Conservation (phyloP, 345 rosid genomes). For the Heritiera fomes region DNA sequence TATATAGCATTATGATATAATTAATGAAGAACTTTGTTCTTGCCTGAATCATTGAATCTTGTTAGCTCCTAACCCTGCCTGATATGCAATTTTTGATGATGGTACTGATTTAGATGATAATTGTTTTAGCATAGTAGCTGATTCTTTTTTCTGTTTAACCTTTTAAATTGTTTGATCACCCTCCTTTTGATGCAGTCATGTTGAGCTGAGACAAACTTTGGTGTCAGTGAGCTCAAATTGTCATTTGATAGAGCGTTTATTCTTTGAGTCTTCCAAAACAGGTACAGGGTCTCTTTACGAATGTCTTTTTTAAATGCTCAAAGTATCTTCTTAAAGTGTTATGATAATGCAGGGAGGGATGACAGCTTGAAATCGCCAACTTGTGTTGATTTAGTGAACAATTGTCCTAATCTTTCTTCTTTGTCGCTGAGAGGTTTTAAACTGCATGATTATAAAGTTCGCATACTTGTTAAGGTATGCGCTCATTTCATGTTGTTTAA, state of each 20-base stretch:
- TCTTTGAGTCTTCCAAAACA: constrained; percentile 68
- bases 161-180: not conserved
- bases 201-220: constrained; percentile 63
- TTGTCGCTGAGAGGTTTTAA: constrained; percentile 85
- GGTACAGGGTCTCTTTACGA: constrained; percentile 39
- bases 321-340: constrained; percentile 27
- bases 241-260: constrained; percentile 68
- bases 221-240: constrained; percentile 58
- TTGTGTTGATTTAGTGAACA: constrained; percentile 67
- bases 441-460: constrained; percentile 61
- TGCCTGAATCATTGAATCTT: not conserved
- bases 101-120: not conserved
- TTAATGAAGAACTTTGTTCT: not conserved
- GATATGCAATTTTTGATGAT: not conserved
- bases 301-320: constrained; percentile 20
- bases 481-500: constrained; percentile 9
- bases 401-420: constrained; percentile 67
- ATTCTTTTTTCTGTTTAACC: constrained; percentile 4
- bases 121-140: not conserved
- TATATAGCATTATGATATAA: not conserved
- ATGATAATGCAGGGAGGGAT: constrained; percentile 55
- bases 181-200: constrained; percentile 44
- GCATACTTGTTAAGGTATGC: constrained; percentile 65
- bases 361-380: constrained; percentile 61
- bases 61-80: not conserved